Evolutionary conservation across 768 basidiomycete genomes (phyloP).

Genomic region (Boletus tomentosulus): DNA sequence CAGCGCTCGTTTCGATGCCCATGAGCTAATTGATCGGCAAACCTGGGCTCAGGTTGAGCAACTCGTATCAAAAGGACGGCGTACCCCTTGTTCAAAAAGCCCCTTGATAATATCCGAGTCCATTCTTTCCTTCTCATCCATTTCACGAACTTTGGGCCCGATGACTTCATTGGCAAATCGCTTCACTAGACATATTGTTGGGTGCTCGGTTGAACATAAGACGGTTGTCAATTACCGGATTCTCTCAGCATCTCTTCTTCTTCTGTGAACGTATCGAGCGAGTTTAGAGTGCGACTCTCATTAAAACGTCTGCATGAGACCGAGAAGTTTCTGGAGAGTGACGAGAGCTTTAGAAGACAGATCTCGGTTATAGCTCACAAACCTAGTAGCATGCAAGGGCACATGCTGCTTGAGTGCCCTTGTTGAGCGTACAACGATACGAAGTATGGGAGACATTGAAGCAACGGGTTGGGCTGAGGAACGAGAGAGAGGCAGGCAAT

Average conservation of each 20-base stretch:
- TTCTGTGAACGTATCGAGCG: slow-evolving; percentile 82
- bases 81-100: slow-evolving; percentile 91
- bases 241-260: slow-evolving; percentile 95
- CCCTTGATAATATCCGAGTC: slow-evolving; percentile 82
- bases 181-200: slow-evolving; percentile 50
- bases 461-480: neutral
- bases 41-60: neutral
- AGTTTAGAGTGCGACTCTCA: slow-evolving; percentile 41
- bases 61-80: slow-evolving; percentile 23
- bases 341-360: neutral
- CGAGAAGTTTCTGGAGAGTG: slow-evolving; percentile 20
- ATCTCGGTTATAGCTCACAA: neutral
- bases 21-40: slow-evolving; percentile 59
- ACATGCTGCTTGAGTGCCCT: slow-evolving; percentile 5
- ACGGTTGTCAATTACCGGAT: slow-evolving; percentile 51
- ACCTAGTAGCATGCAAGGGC: slow-evolving; percentile 14
- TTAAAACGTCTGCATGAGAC: slow-evolving; percentile 23
- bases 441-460: slow-evolving; percentile 21
- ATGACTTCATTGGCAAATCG: slow-evolving; percentile 90
- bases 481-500: neutral
- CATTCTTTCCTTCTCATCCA: slow-evolving; percentile 98
- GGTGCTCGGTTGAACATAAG: neutral
- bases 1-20: slow-evolving; percentile 90
- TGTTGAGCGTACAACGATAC: slow-evolving; percentile 16
- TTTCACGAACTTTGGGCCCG: slow-evolving; percentile 87